Conservation (phyloP, 306 rosid species). For the Prunus padus region DNA sequence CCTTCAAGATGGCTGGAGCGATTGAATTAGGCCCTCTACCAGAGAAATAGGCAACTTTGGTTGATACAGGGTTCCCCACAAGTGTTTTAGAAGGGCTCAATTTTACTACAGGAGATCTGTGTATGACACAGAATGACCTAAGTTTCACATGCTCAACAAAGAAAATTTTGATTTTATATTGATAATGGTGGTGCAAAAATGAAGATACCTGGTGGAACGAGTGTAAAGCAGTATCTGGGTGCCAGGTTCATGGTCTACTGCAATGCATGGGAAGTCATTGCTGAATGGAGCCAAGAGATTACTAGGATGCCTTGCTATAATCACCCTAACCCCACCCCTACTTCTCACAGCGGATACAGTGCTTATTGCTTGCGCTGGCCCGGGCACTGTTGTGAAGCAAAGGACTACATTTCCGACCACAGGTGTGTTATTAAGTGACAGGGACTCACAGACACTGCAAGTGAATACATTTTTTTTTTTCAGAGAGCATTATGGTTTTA, state of each 20-base stretch:
- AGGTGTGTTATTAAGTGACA: slow-evolving; percentile 22
- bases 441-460: slow-evolving; percentile 32
- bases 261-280: slow-evolving; percentile 23
- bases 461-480: no score
- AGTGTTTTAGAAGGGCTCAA: slow-evolving; percentile 27
- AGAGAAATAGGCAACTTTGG: slow-evolving; percentile 44
- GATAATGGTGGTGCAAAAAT: background rate
- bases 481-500: no score
- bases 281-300: slow-evolving; percentile 16
- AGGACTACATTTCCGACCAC: slow-evolving; percentile 36
- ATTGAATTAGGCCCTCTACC: slow-evolving; percentile 54
- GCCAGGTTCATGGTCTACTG: slow-evolving; percentile 27
- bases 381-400: slow-evolving; percentile 22
- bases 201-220: slow-evolving; percentile 12
- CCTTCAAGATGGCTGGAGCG: slow-evolving; percentile 43
- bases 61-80: slow-evolving; percentile 39
- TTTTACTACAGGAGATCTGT: slow-evolving; percentile 22
- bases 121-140: background rate
- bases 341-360: slow-evolving; percentile 17
- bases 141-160: background rate
- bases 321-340: slow-evolving; percentile 34
- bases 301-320: slow-evolving; percentile 29
- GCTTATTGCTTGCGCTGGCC: background rate
- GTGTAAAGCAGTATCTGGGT: slow-evolving; percentile 23
- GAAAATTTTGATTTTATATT: background rate